Base-by-base conservation (phyloP, 179 eudicot genomes). In the Beta corolliflora region DNA sequence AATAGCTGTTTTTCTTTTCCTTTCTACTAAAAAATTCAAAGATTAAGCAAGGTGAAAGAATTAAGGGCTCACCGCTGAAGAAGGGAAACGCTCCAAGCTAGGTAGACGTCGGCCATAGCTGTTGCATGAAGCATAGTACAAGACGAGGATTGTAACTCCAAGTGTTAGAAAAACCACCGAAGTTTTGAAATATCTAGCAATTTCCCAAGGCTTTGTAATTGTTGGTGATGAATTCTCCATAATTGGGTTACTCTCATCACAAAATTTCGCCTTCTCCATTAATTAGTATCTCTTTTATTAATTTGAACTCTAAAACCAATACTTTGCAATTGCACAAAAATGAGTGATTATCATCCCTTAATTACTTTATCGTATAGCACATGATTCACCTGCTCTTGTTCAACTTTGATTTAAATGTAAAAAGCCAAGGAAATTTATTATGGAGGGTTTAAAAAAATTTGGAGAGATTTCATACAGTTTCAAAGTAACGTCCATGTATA, bases 121-220 rank as follows among this genome's bases (percentile, higher is more conserved):
- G 52, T 48, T 36, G 29, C 29, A 7, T 36, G 83, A 71, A 80
- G 78, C 68, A 21, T 64, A 64, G 46, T 45, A 80, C 18, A 84
- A 16, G 0, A 84, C 77, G 6, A 84, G 0, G 4, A 81, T 55
- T 31, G 83, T 73, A 66, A 81, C 9, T 12, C 41, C 75, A 53
- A 84, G 7, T 3, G 75, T 44, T 48, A 48, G 44, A 13, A 79
- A 18, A 2, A 77, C 1, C 36, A 77, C 29, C 64, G 77, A 46
- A 69, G 7, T 41, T 55, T 77, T 81, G 6, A 68, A 3, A 29
- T 31, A 44, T n/a, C 63, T 77, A 46, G 83, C 18, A 68, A 75
- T 75, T 41, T 61, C 61, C 4, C 65, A 15, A n/a, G 65, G 5
- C 29, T 50, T 75, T 4, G 45, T 59, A 36, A 65, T n/a, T 11